A percentile compares a stretch with the other conserved stretches of the same genome.
Conservation (phyloP, 495 filamentous ascomycete genomes). For the Glutinoglossum americanum region DNA sequence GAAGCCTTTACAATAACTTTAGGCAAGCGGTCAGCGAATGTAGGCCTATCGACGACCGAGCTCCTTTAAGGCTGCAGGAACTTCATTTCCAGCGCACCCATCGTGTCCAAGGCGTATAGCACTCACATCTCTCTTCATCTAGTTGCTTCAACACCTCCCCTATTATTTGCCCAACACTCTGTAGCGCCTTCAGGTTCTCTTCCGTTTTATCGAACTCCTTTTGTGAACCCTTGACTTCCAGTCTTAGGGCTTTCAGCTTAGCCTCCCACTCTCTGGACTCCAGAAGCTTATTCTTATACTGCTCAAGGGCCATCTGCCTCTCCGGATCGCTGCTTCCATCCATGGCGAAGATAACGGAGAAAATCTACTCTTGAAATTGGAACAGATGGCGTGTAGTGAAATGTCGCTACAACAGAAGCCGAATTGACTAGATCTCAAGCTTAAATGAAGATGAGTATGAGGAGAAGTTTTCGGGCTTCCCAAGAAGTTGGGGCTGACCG, state of each 20-base stretch:
- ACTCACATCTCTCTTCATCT: conserved; percentile 93
- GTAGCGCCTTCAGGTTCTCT: conserved; percentile 97
- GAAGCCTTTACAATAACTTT: conserved; percentile 74
- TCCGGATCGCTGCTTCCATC: conserved; percentile 28
- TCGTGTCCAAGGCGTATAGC: not conserved
- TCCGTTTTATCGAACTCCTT: conserved; percentile 92
- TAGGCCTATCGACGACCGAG: not conserved
- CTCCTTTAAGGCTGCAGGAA: not conserved
- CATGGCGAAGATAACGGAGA: conserved; percentile 8
- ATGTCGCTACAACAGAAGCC: not conserved
- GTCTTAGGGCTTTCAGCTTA: conserved; percentile 74
- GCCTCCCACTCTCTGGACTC: conserved; percentile 97
- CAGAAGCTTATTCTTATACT: conserved; percentile 80
- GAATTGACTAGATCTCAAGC: not conserved
- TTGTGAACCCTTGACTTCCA: conserved; percentile 88
- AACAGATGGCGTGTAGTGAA: not conserved
- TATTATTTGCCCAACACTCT: conserved; percentile 98
- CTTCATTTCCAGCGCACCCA: not conserved
- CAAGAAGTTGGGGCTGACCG: not conserved
- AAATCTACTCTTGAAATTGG: not conserved
- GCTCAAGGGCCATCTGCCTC: conserved; percentile 61
- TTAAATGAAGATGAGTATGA: not conserved
- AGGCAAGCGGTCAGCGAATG: not conserved
- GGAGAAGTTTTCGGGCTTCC: not conserved
- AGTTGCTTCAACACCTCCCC: conserved; percentile 97